phyloP scores from a whole-genome alignment of 768 basidiomycete genomes.

The Pulveroboletus sp. region DNA sequence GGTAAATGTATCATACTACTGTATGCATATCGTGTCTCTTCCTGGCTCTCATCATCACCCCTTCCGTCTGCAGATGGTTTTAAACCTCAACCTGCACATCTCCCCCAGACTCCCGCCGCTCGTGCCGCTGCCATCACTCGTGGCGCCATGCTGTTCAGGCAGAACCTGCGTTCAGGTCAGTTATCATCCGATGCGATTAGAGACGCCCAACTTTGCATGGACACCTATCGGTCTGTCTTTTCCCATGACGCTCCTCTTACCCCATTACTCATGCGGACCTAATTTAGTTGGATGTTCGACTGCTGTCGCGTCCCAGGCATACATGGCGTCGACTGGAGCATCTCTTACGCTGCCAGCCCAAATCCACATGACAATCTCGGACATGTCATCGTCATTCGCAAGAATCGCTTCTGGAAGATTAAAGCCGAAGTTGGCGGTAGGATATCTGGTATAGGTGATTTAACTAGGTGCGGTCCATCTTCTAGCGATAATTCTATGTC shows the following conservation, averaged over 20 bases:
- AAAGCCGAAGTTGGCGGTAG: slow-evolving; percentile 50
- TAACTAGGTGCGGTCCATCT: slow-evolving; percentile 48
- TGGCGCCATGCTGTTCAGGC: slow-evolving; percentile 69
- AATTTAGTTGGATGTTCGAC: slow-evolving; percentile 83
- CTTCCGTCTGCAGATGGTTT: slow-evolving; percentile 63
- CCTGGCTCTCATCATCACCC: slow-evolving; percentile 5
- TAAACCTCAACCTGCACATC: slow-evolving; percentile 55
- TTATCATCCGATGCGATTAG: slow-evolving; percentile 61
- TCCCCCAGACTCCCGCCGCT: slow-evolving; percentile 51
- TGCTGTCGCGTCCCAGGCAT: slow-evolving; percentile 76
- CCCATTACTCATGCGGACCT: background rate
- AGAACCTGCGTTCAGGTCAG: slow-evolving; percentile 61
- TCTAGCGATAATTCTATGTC: background rate
- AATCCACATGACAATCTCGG: slow-evolving; percentile 45
- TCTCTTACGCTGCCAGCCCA: slow-evolving; percentile 54
- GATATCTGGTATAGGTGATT: slow-evolving; percentile 59
- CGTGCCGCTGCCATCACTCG: slow-evolving; percentile 72
- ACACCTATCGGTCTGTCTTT: slow-evolving; percentile 63
- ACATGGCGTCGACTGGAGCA: slow-evolving; percentile 72
- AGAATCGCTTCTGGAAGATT: slow-evolving; percentile 81
- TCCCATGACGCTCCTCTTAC: background rate
- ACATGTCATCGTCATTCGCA: slow-evolving; percentile 82
- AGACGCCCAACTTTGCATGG: slow-evolving; percentile 78
- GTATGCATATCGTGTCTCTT: slow-evolving; percentile 37
- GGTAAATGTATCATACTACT: slow-evolving; percentile 93